A percentile compares a stretch with the other conserved stretches of the same genome.
Evolutionary conservation across 306 rosid genomes (phyloP).

Genomic region (Cucurbita moschata): DNA sequence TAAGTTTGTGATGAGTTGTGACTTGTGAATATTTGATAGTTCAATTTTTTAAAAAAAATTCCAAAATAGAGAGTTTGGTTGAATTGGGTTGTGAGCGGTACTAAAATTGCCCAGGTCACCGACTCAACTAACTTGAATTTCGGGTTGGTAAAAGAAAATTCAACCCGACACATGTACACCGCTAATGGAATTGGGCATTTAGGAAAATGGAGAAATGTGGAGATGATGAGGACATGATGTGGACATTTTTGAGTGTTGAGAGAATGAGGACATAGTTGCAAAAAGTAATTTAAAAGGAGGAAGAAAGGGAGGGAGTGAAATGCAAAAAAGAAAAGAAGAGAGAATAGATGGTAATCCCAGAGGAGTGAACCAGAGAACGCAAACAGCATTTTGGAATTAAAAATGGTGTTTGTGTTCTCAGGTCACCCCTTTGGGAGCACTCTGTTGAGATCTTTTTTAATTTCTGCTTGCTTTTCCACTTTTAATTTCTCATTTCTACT

Average conservation of each 20-base stretch:
- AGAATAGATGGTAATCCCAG: constrained; percentile 7
- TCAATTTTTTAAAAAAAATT: too few species aligned
- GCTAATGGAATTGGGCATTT: too few species aligned
- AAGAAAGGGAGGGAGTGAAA: neutral
- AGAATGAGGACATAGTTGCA: constrained; percentile 24
- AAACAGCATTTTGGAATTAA: neutral
- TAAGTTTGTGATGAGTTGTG: too few species aligned
- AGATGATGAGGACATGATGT: neutral
- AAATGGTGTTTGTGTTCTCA: constrained; percentile 21
- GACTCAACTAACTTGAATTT: too few species aligned
- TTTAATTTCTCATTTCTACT: too few species aligned
- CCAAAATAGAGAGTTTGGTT: too few species aligned
- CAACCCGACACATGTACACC: too few species aligned
- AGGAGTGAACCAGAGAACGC: constrained; percentile 27
- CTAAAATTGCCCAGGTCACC: too few species aligned
- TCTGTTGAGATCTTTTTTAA: neutral
- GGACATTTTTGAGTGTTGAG: neutral
- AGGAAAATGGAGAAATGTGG: neutral
- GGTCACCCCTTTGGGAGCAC: constrained; percentile 29
- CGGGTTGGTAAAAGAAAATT: too few species aligned
- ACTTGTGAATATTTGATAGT: too few species aligned
- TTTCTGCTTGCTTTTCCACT: too few species aligned
- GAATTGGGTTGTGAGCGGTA: too few species aligned
- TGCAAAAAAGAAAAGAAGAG: neutral
- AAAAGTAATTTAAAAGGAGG: neutral